phyloP scores from a whole-genome alignment of 2,329 filamentous ascomycete species.

The Penicillium capsulatum region DNA sequence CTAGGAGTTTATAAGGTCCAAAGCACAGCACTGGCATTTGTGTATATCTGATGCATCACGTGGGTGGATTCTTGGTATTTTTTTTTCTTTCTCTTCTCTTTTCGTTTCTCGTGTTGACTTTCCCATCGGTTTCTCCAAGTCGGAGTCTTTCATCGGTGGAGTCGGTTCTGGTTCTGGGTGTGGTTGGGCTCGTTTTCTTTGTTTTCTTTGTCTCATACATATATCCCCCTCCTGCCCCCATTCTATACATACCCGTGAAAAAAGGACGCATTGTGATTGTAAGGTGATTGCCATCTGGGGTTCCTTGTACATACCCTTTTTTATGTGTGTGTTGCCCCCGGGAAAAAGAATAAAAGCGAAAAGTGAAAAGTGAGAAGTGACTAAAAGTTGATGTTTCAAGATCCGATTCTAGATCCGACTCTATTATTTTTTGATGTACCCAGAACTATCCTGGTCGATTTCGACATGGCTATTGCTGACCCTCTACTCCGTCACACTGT shows the following conservation, averaged over 20 bases:
- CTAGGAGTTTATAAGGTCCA: constrained; percentile 16
- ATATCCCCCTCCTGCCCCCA: constrained; percentile 2
- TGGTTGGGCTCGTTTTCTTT: constrained; percentile 5
- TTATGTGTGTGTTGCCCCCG: no score
- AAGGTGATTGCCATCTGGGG: no score
- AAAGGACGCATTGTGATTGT: no score
- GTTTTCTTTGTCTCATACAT: constrained; percentile 2
- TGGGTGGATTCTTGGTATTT: constrained; percentile 15
- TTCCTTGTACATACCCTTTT: no score
- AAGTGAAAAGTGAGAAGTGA: no score
- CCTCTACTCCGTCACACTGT: constrained; percentile 39
- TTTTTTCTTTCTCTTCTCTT: no score
- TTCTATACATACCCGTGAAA: not conserved
- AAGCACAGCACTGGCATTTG: constrained; percentile 4
- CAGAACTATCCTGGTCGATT: no score
- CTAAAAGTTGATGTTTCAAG: no score
- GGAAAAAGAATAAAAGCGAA: no score
- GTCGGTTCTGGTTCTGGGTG: constrained; percentile 13
- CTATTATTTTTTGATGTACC: no score
- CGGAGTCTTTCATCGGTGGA: constrained; percentile 10
- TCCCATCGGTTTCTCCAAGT: constrained; percentile 1
- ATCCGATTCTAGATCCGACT: no score
- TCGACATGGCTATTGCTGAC: not conserved
- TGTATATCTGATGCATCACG: constrained; percentile 19
- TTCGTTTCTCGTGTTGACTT: constrained; percentile 7